phyloP scores from a whole-genome alignment of 2,329 filamentous ascomycete genomes.

The Albifimbria verrucaria region DNA sequence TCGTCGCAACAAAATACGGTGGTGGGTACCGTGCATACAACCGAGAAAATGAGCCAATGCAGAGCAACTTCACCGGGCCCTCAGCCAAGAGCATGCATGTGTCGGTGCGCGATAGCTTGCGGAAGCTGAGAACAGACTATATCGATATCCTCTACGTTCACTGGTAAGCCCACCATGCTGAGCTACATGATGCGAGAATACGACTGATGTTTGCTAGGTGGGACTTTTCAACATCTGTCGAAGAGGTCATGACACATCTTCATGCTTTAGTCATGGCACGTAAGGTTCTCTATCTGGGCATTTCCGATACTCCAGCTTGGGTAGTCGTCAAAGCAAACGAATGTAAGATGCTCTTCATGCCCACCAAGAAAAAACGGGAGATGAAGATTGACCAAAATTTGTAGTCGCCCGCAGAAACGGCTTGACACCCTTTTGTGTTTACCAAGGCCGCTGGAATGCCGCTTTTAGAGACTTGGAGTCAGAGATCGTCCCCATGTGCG shows the following conservation, averaged over 20 bases:
- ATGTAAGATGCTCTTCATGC: constrained; percentile 3
- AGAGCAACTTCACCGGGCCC: constrained; percentile 35
- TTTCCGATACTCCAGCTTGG: constrained; percentile 27
- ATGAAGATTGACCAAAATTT: background rate
- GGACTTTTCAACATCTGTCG: constrained; percentile 19
- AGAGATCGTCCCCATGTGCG: constrained; percentile 29
- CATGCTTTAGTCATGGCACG: constrained; percentile 19
- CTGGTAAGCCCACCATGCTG: constrained; percentile 15
- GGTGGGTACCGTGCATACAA: constrained; percentile 29
- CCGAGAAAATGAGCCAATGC: constrained; percentile 7
- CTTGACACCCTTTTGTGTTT: constrained; percentile 21
- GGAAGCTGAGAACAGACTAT: constrained; percentile 34
- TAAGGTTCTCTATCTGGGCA: constrained; percentile 27
- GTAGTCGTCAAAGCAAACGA: constrained; percentile 23
- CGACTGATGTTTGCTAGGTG: constrained; percentile 6
- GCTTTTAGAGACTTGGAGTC: constrained; percentile 23
- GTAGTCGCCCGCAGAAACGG: constrained; percentile 21
- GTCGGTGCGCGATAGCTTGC: constrained; percentile 35
- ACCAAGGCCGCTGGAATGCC: constrained; percentile 26
- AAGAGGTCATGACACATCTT: constrained; percentile 22
- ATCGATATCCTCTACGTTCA: constrained; percentile 29
- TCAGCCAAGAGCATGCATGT: constrained; percentile 32
- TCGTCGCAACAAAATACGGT: constrained; percentile 47
- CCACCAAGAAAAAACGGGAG: too few species aligned
- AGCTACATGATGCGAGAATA: too few species aligned